phyloP scores from a whole-genome alignment of 2,329 filamentous ascomycete species.

The Tolypocladium guangdongense region DNA sequence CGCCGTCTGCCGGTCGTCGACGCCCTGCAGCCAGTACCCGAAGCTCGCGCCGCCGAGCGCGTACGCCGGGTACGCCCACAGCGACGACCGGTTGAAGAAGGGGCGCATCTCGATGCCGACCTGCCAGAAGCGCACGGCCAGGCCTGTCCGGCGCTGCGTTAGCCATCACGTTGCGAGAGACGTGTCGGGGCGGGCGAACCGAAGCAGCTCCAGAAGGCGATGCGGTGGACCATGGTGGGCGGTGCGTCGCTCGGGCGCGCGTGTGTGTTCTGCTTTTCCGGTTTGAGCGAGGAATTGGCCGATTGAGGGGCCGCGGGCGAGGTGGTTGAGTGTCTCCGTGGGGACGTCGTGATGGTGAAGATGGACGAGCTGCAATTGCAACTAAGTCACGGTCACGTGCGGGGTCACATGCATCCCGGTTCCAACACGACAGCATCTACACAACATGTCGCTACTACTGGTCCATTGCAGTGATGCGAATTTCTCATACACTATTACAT shows the following conservation, averaged over 20 bases:
- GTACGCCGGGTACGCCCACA: conserved; percentile 90
- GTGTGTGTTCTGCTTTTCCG: conserved; percentile 3
- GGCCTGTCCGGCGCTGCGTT: conserved; percentile 43
- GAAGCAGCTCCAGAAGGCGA: conserved; percentile 84
- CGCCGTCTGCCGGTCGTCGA: conserved; percentile 71
- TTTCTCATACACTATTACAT: not conserved
- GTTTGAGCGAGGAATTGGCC: conserved; percentile 9
- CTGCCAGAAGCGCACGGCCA: conserved; percentile 90
- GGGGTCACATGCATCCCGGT: conserved; percentile 1
- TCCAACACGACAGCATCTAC: not conserved
- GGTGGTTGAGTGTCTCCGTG: conserved; percentile 9
- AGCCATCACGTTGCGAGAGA: not conserved
- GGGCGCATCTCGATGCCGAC: conserved; percentile 98
- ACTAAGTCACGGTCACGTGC: conserved; percentile 2
- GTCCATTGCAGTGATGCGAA: not conserved
- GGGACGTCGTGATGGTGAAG: conserved; percentile 14
- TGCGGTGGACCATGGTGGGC: conserved; percentile 46
- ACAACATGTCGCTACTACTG: not conserved
- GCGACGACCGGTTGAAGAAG: conserved; percentile 71
- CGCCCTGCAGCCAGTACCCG: conserved; percentile 92
- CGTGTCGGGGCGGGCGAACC: conserved; percentile 45
- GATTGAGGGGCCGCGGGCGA: conserved; percentile 8
- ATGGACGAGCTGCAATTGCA: conserved; percentile 4
- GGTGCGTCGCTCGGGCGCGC: conserved; percentile 13
- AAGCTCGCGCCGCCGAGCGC: conserved; percentile 78